phyloP scores from a whole-genome alignment of 495 filamentous ascomycete genomes.

The Tuber calosporum region DNA sequence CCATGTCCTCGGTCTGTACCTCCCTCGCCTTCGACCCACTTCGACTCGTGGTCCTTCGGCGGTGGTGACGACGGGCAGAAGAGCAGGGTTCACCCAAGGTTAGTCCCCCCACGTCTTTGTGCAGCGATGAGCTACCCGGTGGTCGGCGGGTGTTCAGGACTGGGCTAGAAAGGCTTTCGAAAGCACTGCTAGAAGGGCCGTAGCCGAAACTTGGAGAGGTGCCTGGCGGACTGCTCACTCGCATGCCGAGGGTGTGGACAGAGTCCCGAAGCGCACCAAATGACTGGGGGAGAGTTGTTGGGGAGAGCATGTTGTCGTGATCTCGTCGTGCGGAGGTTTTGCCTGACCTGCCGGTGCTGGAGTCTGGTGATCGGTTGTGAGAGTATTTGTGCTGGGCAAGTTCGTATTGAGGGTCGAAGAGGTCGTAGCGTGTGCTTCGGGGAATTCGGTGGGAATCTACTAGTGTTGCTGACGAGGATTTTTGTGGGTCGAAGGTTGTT shows the following conservation, averaged over 20 bases:
- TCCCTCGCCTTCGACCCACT: conserved; percentile 15
- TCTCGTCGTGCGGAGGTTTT: conserved; percentile 1
- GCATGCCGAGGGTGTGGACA: conserved; percentile 19
- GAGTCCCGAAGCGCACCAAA: conserved; percentile 26
- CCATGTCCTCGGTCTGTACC: conserved; percentile 22
- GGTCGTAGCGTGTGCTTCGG: conserved; percentile 24
- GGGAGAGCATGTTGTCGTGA: conserved; percentile 17
- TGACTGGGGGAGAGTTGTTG: conserved; percentile 26
- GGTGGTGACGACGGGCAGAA: conserved; percentile 20
- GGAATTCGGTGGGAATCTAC: conserved; percentile 8
- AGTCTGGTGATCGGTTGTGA: conserved; percentile 5
- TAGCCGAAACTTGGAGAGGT: conserved; percentile 4
- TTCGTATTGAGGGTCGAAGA: conserved; percentile 29
- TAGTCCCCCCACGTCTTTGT: conserved; percentile 12
- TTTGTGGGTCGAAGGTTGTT: neutral
- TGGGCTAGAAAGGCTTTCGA: conserved; percentile 16
- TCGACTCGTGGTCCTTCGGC: conserved; percentile 23
- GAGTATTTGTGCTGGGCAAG: conserved; percentile 12
- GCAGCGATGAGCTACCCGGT: conserved; percentile 16
- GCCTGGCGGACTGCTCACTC: conserved; percentile 24
- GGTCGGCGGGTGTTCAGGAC: conserved; percentile 26
- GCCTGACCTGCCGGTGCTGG: conserved; percentile 7
- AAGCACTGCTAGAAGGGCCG: conserved; percentile 15
- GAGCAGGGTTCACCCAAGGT: conserved; percentile 19
- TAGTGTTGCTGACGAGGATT: neutral